phyloP scores from a whole-genome alignment of 2,329 filamentous ascomycete species.

The Botrytis paeoniae region DNA sequence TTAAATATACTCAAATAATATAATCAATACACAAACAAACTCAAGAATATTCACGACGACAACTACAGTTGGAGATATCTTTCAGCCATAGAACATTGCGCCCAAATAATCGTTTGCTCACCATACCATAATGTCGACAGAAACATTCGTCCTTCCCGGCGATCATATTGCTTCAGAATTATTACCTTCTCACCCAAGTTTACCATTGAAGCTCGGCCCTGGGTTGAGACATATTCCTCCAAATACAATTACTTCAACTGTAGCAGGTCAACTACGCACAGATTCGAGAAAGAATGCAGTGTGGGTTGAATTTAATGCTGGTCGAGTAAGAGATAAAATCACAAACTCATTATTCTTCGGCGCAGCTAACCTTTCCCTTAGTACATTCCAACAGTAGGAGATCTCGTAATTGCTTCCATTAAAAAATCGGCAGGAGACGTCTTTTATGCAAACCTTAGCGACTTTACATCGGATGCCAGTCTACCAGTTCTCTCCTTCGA shows the following conservation, averaged over 20 bases:
- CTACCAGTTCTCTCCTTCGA: slow-evolving; percentile 92
- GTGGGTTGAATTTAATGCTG: slow-evolving; percentile 70
- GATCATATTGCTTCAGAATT: slow-evolving; percentile 65
- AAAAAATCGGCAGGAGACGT: slow-evolving; percentile 71
- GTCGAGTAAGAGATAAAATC: slow-evolving; percentile 53
- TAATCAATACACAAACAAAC: neutral
- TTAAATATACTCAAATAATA: neutral
- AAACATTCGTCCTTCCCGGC: slow-evolving; percentile 74
- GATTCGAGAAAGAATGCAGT: slow-evolving; percentile 73
- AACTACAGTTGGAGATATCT: neutral
- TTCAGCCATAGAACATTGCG: neutral
- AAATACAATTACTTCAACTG: slow-evolving; percentile 65
- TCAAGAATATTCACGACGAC: neutral
- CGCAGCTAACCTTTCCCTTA: slow-evolving; percentile 41
- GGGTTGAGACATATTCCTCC: slow-evolving; percentile 80
- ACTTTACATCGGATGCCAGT: slow-evolving; percentile 60
- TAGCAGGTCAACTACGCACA: slow-evolving; percentile 64
- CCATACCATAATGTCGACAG: slow-evolving; percentile 37
- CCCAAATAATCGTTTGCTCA: neutral
- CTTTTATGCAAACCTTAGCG: slow-evolving; percentile 75
- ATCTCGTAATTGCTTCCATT: slow-evolving; percentile 85
- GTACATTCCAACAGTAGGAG: slow-evolving; percentile 77
- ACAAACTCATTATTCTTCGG: neutral
- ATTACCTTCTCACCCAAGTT: slow-evolving; percentile 66
- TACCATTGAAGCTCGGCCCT: slow-evolving; percentile 76